Base-by-base conservation (phyloP, 2,329 filamentous ascomycete species). In the Volutella citrinella region DNA sequence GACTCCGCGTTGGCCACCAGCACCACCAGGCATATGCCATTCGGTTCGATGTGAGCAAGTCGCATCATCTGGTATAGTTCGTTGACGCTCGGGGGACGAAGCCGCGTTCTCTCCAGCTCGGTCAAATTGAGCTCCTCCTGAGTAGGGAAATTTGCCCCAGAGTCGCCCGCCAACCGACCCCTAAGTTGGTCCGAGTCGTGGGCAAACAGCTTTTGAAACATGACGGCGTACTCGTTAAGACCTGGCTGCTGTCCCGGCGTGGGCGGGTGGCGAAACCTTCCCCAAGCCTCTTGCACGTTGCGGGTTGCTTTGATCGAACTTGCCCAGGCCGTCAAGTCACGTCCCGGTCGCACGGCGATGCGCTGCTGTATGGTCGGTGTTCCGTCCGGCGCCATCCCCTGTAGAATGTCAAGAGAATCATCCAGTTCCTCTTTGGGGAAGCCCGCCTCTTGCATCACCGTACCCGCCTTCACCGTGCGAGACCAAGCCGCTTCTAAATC, bases 101-200 rank as follows among this genome's bases (percentile, higher is more conserved):
- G 63, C n/a, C 77, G 69, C 23, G 78, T 72, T 45, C 76, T 77
- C 37, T 85, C 83, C 34, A 80, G 76, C n/a, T 80, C 72, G 38
- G 69, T 84, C 50, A 70, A 72, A 56, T 70, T 85, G 57, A 65
- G 62, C 10, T 61, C 49, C 23, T 56, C 39, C 31, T 54, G 41
- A 6, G 55, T 52, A 13, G 54, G 41, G 43, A 64, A 55, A 35
- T 76, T 69, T 14, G 80, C 62, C 14, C 78, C 68, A 23, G 65
- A 65, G 46, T 86, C 82, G 10, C 84, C 84, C 6, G 82, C 78
- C 3, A 76, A 52, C 11, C 68, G 39, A 4, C 40, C 46, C 19
- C 42, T 42, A 4, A 46, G 30, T 5, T 45, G 26, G n/a, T 53
- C 48, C 11, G 43, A 56, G 27, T 61, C 52, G 20, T 54, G 49